Evolutionary conservation across 345 rosid species (phyloP).

Genomic region (Dipteronia sinensis): DNA sequence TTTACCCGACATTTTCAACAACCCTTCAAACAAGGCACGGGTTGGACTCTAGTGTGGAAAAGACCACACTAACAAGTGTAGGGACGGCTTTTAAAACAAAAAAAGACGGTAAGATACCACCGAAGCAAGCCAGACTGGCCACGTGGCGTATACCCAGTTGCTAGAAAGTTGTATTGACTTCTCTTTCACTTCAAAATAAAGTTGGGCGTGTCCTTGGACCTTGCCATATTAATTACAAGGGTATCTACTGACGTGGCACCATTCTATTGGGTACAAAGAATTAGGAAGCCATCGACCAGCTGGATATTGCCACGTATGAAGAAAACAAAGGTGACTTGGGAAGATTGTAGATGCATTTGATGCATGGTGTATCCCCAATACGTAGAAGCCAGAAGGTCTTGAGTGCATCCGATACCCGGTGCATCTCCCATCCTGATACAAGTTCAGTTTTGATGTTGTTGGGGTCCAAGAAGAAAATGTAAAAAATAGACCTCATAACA

Average conservation of each 20-base stretch:
- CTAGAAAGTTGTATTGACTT: too few species aligned
- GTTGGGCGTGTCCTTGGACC: too few species aligned
- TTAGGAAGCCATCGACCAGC: not conserved
- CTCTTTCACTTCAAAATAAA: not conserved
- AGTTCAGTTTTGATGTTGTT: too few species aligned
- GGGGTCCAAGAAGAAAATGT: too few species aligned
- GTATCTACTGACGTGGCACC: not conserved
- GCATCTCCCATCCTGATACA: too few species aligned
- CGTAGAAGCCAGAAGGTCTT: too few species aligned
- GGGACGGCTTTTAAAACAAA: constrained; percentile 34
- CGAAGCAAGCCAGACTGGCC: constrained; percentile 14
- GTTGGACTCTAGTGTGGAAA: constrained; percentile 21
- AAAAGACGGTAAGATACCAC: constrained; percentile 30
- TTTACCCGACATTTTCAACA: not conserved
- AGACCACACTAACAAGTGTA: constrained; percentile 26
- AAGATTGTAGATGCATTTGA: too few species aligned
- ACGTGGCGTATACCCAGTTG: too few species aligned
- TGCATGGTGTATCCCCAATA: too few species aligned
- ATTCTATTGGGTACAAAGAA: not conserved
- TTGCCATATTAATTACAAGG: too few species aligned
- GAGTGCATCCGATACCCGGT: too few species aligned
- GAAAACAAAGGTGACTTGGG: not conserved
- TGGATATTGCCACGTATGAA: not conserved
- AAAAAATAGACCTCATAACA: too few species aligned
- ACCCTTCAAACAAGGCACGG: not conserved